A percentile compares a stretch with the other conserved stretches of the same genome.
Conservation (phyloP, 331 rosid genomes). For the Rosa hybrid region DNA sequence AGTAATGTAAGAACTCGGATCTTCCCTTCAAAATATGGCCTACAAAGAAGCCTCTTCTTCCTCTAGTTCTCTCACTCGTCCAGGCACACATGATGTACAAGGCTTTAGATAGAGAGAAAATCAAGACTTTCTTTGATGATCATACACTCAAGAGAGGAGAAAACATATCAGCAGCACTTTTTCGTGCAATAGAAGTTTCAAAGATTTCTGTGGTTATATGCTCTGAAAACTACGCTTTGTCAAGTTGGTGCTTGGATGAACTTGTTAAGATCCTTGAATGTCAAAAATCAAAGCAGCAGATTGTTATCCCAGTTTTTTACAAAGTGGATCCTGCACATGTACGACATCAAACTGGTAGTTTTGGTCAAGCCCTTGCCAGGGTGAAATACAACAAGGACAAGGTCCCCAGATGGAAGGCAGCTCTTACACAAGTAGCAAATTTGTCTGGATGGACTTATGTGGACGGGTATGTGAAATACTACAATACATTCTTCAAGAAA, state of each 20-base stretch:
- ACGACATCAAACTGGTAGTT: background rate
- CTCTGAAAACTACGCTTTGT: conserved; percentile 13
- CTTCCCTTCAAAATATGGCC: background rate
- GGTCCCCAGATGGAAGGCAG: background rate
- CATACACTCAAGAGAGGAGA: background rate
- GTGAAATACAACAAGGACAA: background rate
- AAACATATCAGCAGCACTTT: background rate
- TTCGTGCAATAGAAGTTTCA: conserved; percentile 6
- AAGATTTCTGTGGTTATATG: background rate
- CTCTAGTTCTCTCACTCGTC: background rate
- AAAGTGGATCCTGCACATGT: conserved; percentile 2
- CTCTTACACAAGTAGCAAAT: background rate
- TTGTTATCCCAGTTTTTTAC: background rate
- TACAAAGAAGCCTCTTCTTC: background rate
- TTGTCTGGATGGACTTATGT: background rate
- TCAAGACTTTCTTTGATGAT: background rate
- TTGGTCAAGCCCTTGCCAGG: background rate
- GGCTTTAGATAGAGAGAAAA: background rate
- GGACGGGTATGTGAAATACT: background rate
- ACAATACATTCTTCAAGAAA: too few species aligned
- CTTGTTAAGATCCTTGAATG: conserved; percentile 12
- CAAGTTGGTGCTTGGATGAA: conserved; percentile 12
- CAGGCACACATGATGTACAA: background rate
- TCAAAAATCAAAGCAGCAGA: background rate
- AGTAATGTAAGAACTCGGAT: background rate